phyloP scores from a whole-genome alignment of 1,139 yeast species.

The Yamadazyma aaseri region DNA sequence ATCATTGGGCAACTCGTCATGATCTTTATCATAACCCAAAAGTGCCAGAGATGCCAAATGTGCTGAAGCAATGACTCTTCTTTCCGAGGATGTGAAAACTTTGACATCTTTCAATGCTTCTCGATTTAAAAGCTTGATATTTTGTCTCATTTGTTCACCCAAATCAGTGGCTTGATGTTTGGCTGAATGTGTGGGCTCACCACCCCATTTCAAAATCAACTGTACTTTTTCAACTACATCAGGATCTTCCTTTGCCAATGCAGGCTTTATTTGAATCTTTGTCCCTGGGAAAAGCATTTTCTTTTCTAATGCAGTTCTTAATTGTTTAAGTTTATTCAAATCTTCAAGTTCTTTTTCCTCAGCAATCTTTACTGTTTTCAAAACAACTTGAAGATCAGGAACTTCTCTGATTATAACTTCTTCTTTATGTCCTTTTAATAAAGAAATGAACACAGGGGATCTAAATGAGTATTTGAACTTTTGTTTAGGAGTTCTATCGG shows the following conservation, averaged over 20 bases:
- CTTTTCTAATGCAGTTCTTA: slow-evolving; percentile 82
- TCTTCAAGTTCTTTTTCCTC: slow-evolving; percentile 80
- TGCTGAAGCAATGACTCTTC: slow-evolving; percentile 92
- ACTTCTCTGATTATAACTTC: slow-evolving; percentile 94
- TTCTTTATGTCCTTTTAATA: slow-evolving; percentile 91
- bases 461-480: slow-evolving; percentile 94
- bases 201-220: slow-evolving; percentile 97
- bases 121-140: slow-evolving; percentile 79
- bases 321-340: slow-evolving; percentile 66
- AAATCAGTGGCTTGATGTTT: slow-evolving; percentile 90
- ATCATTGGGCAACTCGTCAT: slow-evolving; percentile 68
- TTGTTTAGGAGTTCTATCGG: slow-evolving; percentile 99
- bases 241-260: slow-evolving; percentile 58
- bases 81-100: slow-evolving; percentile 88
- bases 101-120: slow-evolving; percentile 82
- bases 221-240: slow-evolving; percentile 89
- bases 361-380: slow-evolving; percentile 82
- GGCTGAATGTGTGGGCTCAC: slow-evolving; percentile 98
- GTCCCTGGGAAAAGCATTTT: slow-evolving; percentile 94
- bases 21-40: slow-evolving; percentile 57
- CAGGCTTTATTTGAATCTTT: slow-evolving; percentile 92
- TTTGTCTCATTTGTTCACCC: slow-evolving; percentile 94
- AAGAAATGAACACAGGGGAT: slow-evolving; percentile 79
- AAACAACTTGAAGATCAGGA: slow-evolving; percentile 78
- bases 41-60: slow-evolving; percentile 83